Evolutionary conservation across 2,329 filamentous ascomycete genomes (phyloP), one percentile per base, ranked within the genome.

Genomic region (Didymella sp.): DNA sequence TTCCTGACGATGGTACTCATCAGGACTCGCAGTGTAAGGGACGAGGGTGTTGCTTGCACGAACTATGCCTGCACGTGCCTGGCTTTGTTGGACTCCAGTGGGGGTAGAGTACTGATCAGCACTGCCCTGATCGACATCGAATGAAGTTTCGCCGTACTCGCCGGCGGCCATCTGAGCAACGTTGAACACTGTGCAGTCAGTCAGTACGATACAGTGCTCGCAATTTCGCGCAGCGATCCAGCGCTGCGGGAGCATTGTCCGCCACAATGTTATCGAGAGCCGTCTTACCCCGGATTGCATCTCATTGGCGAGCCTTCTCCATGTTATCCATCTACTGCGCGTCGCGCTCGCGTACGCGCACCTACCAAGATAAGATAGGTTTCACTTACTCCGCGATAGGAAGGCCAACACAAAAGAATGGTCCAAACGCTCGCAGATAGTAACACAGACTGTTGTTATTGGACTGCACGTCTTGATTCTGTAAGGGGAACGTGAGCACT

Each of bases 301-400:
- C 33, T 56, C 48, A 62, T 59, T 63, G 54, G 54, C 51, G 58
- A 59, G 55, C 52, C 52, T 53, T 59, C 58, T 53, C 53, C 37
- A 37, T 57, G 64, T 56, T 64, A 60, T 58, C 58, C 46, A 60
- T 48, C 51, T 56, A 45, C 61, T 64, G 67, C 68, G 68, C 62
- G 63, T 64, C 64, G 69, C 63, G 47, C 43, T 62, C 61, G 49
- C 53, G 55, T 53, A 41, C 50, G 56, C 59, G 61, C 59, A 63
- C 51, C 57, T 61, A 59, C 57, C 53, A 54, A 62, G 69, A 72
- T 72, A 73, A 74, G 70, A 61, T 63, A 64, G 64, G 67, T 64
- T 69, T 60, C 57, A 61, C 52, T 54, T 60, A 60, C 52, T 65
- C 71, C 68, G 48, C 63, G 70, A 75, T 76, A 75, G 73, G 73